Percentiles rank a stretch among this genome's conserved stretches.
phyloP scores from a whole-genome alignment of 2,329 filamentous ascomycete genomes.

The Xylaria sp. region DNA sequence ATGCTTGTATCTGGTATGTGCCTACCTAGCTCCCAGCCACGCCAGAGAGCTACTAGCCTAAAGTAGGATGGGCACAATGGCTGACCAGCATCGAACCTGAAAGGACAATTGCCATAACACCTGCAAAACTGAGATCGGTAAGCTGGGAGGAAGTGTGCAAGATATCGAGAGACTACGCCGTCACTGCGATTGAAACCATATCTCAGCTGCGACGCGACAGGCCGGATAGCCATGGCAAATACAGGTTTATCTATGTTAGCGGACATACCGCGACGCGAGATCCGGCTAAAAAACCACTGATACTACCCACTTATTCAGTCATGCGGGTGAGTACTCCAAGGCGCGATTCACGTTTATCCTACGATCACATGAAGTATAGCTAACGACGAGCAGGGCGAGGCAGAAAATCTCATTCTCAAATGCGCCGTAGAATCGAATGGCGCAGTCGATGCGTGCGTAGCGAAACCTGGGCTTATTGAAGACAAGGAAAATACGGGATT shows the following conservation, averaged over 20 bases:
- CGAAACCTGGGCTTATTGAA: slow-evolving; percentile 40
- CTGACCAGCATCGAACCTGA: not conserved
- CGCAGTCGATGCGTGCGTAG: slow-evolving; percentile 34
- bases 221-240: slow-evolving; percentile 31
- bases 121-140: slow-evolving; percentile 33
- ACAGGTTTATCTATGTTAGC: slow-evolving; percentile 48
- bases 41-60: too few relatives aligned
- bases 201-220: not conserved
- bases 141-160: slow-evolving; percentile 40
- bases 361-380: not conserved
- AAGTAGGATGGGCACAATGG: too few relatives aligned
- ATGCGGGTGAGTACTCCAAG: slow-evolving; percentile 37
- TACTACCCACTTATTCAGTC: slow-evolving; percentile 36
- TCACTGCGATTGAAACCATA: slow-evolving; percentile 42
- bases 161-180: slow-evolving; percentile 44
- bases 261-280: slow-evolving; percentile 25
- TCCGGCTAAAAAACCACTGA: not conserved
- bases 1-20: slow-evolving; percentile 47
- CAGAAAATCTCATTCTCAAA: slow-evolving; percentile 37
- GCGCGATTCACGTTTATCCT: slow-evolving; percentile 19
- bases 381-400: slow-evolving; percentile 28
- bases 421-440: slow-evolving; percentile 37
- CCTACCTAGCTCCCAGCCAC: not conserved
- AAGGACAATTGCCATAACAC: slow-evolving; percentile 43
- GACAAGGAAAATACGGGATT: not conserved